A percentile compares a stretch with the other conserved stretches of the same genome.
Evolutionary conservation across 768 basidiomycete species (phyloP).

Genomic region (Podaxis sp.): DNA sequence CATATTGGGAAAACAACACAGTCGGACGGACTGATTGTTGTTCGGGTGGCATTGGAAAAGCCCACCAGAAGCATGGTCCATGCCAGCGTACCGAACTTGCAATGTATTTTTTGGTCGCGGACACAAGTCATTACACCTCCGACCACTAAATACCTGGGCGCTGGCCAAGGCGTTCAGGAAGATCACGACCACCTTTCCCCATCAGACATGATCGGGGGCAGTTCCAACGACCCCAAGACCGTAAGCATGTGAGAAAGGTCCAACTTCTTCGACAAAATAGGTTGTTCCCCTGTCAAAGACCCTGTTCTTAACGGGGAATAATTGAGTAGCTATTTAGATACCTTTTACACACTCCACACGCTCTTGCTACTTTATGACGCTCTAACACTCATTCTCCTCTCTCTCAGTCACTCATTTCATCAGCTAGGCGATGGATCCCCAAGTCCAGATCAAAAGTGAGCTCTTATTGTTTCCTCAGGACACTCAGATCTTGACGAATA

Average conservation of each 20-base stretch:
- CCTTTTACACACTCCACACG: too few relatives aligned
- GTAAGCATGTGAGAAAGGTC: not conserved
- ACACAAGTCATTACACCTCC: not conserved
- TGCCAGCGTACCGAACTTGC: not conserved
- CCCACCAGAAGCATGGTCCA: not conserved
- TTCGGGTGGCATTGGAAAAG: too few relatives aligned
- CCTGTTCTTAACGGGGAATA: too few relatives aligned
- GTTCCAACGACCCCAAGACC: not conserved
- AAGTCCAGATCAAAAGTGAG: constrained; percentile 4
- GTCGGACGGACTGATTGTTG: not conserved
- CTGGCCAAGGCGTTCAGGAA: not conserved
- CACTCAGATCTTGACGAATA: not conserved
- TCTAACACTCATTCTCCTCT: not conserved
- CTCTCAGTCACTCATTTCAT: not conserved
- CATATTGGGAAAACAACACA: not conserved
- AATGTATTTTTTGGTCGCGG: not conserved
- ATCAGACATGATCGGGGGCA: not conserved
- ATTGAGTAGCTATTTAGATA: too few relatives aligned
- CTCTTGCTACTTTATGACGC: not conserved
- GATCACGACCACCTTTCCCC: not conserved
- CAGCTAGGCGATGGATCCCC: not conserved
- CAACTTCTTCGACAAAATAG: too few relatives aligned
- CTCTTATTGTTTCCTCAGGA: not conserved
- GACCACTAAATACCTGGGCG: too few relatives aligned
- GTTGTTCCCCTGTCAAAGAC: too few relatives aligned